Percentiles rank a stretch among this genome's conserved stretches.
These are phyloP conservation scores for Francoa sonchifolia DNA, from an alignment of 441 rosid genomes.

Conservation along the genomic window DNA sequence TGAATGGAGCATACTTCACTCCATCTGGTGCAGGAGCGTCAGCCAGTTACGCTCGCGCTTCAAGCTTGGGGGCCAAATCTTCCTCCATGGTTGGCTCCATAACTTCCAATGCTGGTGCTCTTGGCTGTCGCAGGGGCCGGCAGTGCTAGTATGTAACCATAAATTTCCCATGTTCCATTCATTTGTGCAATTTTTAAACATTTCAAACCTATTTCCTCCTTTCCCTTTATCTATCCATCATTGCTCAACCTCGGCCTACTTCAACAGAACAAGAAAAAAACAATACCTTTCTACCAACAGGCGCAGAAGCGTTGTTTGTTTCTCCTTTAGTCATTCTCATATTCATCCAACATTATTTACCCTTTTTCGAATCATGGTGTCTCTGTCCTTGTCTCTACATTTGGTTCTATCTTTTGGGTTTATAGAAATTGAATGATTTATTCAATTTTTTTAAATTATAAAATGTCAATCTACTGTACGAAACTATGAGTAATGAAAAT, in stretches of 20 bases:
- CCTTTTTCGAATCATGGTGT: constrained; percentile 11
- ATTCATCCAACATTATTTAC: constrained; percentile 5
- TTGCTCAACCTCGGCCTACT: constrained; percentile 78
- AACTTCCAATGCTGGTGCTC: constrained; percentile 61
- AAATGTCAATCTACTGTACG: too few species aligned
- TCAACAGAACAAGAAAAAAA: constrained; percentile 20
- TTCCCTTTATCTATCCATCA: constrained; percentile 14
- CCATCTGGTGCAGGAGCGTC: constrained; percentile 81
- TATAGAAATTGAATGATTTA: constrained; percentile 31
- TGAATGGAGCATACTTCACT: constrained; percentile 85
- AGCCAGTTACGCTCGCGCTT: constrained; percentile 85
- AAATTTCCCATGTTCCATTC: not conserved
- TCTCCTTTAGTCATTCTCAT: not conserved
- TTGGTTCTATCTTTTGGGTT: constrained; percentile 17
- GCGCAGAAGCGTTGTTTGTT: constrained; percentile 66
- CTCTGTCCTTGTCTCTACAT: constrained; percentile 12
- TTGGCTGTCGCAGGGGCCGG: constrained; percentile 49
- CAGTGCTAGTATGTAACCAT: constrained; percentile 28
- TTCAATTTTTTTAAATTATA: constrained; percentile 17
- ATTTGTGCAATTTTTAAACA: too few species aligned
- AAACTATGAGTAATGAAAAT: constrained; percentile 11
- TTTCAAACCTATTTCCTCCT: constrained; percentile 1
- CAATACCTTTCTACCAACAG: constrained; percentile 22
- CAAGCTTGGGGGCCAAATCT: constrained; percentile 82
- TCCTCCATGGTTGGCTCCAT: constrained; percentile 71